These are phyloP conservation scores for Hansenula lynferdii DNA, from an alignment of 1,139 yeast genomes.

Conservation along the genomic window DNA sequence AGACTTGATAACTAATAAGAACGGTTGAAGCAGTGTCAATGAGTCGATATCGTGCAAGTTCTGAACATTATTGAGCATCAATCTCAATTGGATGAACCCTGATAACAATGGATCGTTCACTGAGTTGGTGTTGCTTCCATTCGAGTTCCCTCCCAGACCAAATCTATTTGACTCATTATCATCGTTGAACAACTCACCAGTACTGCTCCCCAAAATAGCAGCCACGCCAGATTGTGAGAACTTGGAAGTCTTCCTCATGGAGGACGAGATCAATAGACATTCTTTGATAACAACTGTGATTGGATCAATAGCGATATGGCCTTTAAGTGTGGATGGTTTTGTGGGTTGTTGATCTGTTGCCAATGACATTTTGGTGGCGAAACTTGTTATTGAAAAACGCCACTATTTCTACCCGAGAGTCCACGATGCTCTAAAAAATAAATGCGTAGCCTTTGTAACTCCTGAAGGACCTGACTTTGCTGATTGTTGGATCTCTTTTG, in stretches of 20 bases:
- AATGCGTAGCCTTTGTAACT: no score
- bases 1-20: slow-evolving; percentile 78
- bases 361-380: background rate
- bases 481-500: no score
- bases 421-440: no score
- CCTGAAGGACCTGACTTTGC: no score
- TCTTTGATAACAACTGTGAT: slow-evolving; percentile 83
- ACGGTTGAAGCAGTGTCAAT: slow-evolving; percentile 77
- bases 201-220: slow-evolving; percentile 61
- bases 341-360: background rate
- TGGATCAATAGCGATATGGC: slow-evolving; percentile 52
- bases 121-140: slow-evolving; percentile 15
- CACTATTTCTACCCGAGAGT: no score
- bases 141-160: slow-evolving; percentile 23
- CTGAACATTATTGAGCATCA: slow-evolving; percentile 57
- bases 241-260: slow-evolving; percentile 84
- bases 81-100: slow-evolving; percentile 74
- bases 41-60: slow-evolving; percentile 60
- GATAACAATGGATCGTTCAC: slow-evolving; percentile 64
- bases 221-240: slow-evolving; percentile 84
- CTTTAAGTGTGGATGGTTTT: background rate
- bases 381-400: background rate
- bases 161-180: slow-evolving; percentile 31
- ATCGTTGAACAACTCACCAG: slow-evolving; percentile 37
- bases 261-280: slow-evolving; percentile 80